phyloP scores from a whole-genome alignment of 1,284 basidiomycete genomes.

The Abortiporus biennis region DNA sequence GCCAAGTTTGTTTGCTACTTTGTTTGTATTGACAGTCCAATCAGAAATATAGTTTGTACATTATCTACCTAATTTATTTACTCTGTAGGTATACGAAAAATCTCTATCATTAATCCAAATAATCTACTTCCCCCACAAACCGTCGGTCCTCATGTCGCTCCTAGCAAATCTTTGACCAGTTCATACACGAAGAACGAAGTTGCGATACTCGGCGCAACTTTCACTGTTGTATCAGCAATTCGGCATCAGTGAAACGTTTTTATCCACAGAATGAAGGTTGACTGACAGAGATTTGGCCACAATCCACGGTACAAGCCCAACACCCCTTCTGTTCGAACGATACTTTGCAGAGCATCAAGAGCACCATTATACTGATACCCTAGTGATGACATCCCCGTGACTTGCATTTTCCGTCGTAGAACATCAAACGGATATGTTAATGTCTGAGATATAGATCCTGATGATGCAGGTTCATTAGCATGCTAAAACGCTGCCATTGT shows the following conservation, averaged over 20 bases:
- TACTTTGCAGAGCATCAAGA: conserved; percentile 67
- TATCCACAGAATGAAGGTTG: too few relatives aligned
- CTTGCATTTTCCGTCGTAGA: conserved; percentile 92
- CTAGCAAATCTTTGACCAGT: conserved; percentile 45
- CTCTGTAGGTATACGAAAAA: too few relatives aligned
- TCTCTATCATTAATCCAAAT: too few relatives aligned
- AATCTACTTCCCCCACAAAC: too few relatives aligned
- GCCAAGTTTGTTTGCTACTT: too few relatives aligned
- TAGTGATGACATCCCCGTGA: conserved; percentile 75
- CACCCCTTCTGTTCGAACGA: conserved; percentile 71
- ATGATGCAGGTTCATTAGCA: too few relatives aligned
- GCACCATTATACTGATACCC: conserved; percentile 74
- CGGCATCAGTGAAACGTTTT: too few relatives aligned
- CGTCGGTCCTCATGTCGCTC: conserved; percentile 20
- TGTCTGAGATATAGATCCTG: conserved; percentile 84
- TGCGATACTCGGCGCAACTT: conserved; percentile 89
- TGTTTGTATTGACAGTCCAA: too few relatives aligned
- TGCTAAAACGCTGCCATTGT: too few relatives aligned
- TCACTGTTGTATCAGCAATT: conserved; percentile 42
- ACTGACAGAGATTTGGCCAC: conserved; percentile 88
- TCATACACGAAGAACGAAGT: conserved; percentile 82
- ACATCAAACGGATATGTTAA: conserved; percentile 97
- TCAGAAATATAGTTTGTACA: too few relatives aligned
- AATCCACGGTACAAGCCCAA: conserved; percentile 80
- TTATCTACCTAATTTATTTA: too few relatives aligned